Evolutionary conservation across 148 eudicot species (phyloP).

Genomic region (Gaultheria prostrata): DNA sequence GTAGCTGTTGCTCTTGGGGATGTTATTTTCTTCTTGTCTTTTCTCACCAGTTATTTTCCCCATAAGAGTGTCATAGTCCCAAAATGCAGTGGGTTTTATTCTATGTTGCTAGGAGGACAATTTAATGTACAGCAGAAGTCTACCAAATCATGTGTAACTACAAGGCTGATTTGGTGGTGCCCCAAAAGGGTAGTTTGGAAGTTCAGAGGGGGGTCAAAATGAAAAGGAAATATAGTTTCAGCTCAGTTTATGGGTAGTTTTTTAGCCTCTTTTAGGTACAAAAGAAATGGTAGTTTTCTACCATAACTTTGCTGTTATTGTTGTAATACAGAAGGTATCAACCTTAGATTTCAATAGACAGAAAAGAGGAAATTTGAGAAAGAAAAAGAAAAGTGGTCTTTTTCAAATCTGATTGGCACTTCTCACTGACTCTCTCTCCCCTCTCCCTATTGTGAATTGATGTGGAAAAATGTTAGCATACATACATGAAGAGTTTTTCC

Average conservation of each 20-base stretch:
- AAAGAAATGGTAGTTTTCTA: background rate
- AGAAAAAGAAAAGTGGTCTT: background rate
- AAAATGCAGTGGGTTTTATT: slow-evolving; percentile 10
- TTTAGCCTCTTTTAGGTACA: slow-evolving; percentile 9
- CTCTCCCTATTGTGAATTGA: background rate
- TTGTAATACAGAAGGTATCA: slow-evolving; percentile 12
- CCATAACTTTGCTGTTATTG: slow-evolving; percentile 12
- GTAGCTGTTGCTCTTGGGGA: background rate
- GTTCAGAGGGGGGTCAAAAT: background rate
- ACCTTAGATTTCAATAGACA: slow-evolving; percentile 8
- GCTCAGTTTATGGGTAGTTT: slow-evolving; percentile 2
- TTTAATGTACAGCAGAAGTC: slow-evolving; percentile 13
- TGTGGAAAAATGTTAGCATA: too few species aligned
- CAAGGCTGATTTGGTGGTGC: slow-evolving; percentile 22
- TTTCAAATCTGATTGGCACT: slow-evolving; percentile 4
- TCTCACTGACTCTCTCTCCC: background rate
- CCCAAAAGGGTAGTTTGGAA: slow-evolving; percentile 14
- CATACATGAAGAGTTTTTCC: too few species aligned
- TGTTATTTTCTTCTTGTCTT: slow-evolving; percentile 6
- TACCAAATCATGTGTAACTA: slow-evolving; percentile 12
- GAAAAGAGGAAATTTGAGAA: slow-evolving; percentile 10
- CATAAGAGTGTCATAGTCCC: slow-evolving; percentile 14
- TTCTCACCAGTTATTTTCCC: slow-evolving; percentile 11
- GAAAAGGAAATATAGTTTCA: background rate
- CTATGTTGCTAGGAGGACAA: slow-evolving; percentile 3